These are phyloP conservation scores for Ascodesmis nigricans DNA, from an alignment of 495 filamentous ascomycete genomes.

Conservation along the genomic window DNA sequence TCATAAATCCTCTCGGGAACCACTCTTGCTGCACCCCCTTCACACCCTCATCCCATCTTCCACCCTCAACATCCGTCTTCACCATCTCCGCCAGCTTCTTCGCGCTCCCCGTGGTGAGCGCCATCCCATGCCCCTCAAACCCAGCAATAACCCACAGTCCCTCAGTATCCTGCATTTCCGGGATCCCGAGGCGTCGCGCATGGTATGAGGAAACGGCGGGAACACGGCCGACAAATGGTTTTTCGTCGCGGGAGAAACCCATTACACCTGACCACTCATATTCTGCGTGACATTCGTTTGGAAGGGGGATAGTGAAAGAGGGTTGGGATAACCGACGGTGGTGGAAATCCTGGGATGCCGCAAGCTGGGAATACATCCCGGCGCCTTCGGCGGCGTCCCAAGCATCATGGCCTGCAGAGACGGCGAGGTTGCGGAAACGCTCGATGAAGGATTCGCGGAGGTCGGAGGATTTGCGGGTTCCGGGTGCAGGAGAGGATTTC, in stretches of 20 bases:
- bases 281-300: constrained; percentile 33
- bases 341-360: too few species aligned
- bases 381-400: constrained; percentile 18
- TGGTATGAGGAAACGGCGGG: constrained; percentile 25
- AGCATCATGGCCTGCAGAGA: constrained; percentile 2
- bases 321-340: too few species aligned
- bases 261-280: constrained; percentile 66
- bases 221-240: constrained; percentile 45
- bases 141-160: constrained; percentile 38
- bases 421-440: constrained; percentile 16
- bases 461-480: constrained; percentile 7
- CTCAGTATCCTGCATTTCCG: constrained; percentile 13
- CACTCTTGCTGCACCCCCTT: constrained; percentile 6
- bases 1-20: constrained; percentile 14
- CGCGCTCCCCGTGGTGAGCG: constrained; percentile 46
- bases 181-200: constrained; percentile 13
- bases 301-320: too few species aligned
- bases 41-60: neutral
- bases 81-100: constrained; percentile 45
- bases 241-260: constrained; percentile 48
- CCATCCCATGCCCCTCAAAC: constrained; percentile 62
- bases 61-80: constrained; percentile 20
- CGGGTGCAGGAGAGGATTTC: too few species aligned
- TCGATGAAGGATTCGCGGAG: constrained; percentile 21
- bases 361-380: too few species aligned